phyloP scores from a whole-genome alignment of 2,329 filamentous ascomycete genomes.

The Fusarium irregulare region DNA sequence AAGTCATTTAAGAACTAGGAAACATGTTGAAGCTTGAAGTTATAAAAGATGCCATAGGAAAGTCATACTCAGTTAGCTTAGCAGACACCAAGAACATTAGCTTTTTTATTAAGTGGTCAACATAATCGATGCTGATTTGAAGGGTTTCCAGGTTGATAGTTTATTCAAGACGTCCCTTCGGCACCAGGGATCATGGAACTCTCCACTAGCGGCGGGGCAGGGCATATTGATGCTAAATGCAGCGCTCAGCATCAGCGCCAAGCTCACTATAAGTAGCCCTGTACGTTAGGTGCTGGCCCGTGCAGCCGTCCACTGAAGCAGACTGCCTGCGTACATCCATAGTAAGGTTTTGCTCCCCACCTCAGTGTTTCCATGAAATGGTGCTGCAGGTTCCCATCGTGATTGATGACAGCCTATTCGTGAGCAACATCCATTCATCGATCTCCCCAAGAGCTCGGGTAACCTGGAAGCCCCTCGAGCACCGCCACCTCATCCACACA shows the following conservation, averaged over 20 bases:
- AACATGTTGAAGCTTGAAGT: not conserved
- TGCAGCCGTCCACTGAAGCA: not conserved
- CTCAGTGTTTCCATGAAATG: not conserved
- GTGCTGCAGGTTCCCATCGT: conserved; percentile 6
- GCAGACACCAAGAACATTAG: not conserved
- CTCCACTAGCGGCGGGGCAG: conserved; percentile 1
- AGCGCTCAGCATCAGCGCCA: conserved; percentile 28
- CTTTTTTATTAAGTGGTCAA: not conserved
- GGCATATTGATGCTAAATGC: conserved; percentile 30
- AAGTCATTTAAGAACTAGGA: not conserved
- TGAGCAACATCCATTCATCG: conserved; percentile 18
- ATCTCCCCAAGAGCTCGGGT: conserved; percentile 12
- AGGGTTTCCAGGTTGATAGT: not conserved
- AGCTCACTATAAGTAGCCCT: conserved; percentile 28
- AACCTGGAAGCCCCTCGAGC: conserved; percentile 11
- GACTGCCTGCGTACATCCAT: not conserved
- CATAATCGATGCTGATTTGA: not conserved
- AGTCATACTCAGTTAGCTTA: not conserved
- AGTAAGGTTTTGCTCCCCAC: not conserved
- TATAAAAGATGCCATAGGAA: not conserved
- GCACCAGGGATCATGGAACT: not conserved
- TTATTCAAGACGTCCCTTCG: not conserved
- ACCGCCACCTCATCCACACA: conserved; percentile 34
- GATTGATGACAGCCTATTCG: conserved; percentile 9
- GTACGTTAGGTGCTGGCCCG: not conserved